Conservation (phyloP, 768 basidiomycete species). For the Pilatotrama ljubarskyi region DNA sequence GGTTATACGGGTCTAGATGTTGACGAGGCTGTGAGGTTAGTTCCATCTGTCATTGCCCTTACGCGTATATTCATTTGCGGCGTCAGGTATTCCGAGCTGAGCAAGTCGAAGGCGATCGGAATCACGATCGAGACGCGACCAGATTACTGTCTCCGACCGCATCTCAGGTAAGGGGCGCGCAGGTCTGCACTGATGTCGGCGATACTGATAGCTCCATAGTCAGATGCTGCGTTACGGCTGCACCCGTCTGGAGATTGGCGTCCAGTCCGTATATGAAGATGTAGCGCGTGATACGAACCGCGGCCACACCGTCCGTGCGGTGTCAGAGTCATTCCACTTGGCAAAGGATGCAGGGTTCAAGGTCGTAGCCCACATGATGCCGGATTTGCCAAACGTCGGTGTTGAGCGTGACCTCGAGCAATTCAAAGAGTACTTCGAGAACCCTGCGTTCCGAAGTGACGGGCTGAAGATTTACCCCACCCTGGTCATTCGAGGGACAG, state of each 20-base stretch:
- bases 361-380: slow-evolving; percentile 99
- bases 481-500: slow-evolving; percentile 95
- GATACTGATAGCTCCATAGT: slow-evolving; percentile 39
- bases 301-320: slow-evolving; percentile 97
- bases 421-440: slow-evolving; percentile 99
- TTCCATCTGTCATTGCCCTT: background rate
- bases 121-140: slow-evolving; percentile 99
- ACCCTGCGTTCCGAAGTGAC: slow-evolving; percentile 95
- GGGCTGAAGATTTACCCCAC: slow-evolving; percentile 99
- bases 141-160: slow-evolving; percentile 96
- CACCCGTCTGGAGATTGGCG: slow-evolving; percentile 96
- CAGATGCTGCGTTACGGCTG: slow-evolving; percentile 99
- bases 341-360: slow-evolving; percentile 99
- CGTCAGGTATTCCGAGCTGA: slow-evolving; percentile 89
- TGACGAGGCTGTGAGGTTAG: slow-evolving; percentile 90
- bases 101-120: slow-evolving; percentile 97
- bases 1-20: slow-evolving; percentile 92
- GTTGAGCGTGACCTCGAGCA: slow-evolving; percentile 97
- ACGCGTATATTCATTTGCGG: background rate
- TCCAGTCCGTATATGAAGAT: slow-evolving; percentile 99
- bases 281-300: slow-evolving; percentile 98
- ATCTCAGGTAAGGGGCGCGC: slow-evolving; percentile 66
- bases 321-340: slow-evolving; percentile 95
- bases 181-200: background rate
- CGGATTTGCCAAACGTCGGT: slow-evolving; percentile 96